Percentiles rank a stretch among this genome's conserved stretches.
Evolutionary conservation across 768 basidiomycete genomes (phyloP).

Genomic region (Hemileccinum rubropunctum): DNA sequence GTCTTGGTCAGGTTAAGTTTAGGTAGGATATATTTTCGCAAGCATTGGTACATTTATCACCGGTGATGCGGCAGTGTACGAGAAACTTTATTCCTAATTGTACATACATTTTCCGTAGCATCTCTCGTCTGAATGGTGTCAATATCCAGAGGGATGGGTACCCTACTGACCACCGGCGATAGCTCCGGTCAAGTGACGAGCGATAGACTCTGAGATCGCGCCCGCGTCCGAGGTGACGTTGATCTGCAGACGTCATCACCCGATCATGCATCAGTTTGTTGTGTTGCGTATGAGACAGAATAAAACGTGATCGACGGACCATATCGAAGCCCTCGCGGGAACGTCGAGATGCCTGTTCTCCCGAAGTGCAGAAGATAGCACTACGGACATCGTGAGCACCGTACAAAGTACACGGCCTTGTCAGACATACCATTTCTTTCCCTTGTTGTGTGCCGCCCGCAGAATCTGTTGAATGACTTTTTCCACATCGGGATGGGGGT

Average conservation of each 20-base stretch:
- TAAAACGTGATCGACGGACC: constrained; percentile 26
- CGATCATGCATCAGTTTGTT: background rate
- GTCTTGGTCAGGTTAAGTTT: too few species aligned
- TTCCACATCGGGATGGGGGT: constrained; percentile 65
- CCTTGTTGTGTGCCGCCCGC: constrained; percentile 44
- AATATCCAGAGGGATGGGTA: constrained; percentile 10
- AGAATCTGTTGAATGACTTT: constrained; percentile 54
- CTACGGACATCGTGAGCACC: constrained; percentile 24
- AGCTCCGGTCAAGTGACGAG: constrained; percentile 22
- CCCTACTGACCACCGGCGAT: constrained; percentile 12
- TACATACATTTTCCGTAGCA: background rate
- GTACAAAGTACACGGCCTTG: background rate
- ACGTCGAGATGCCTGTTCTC: constrained; percentile 42
- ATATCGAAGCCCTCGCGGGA: constrained; percentile 54
- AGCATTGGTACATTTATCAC: too few species aligned
- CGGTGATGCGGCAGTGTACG: too few species aligned
- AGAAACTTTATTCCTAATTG: too few species aligned
- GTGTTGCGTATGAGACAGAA: too few species aligned
- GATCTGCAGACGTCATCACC: constrained; percentile 34
- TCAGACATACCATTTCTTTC: constrained; percentile 60
- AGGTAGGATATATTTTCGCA: too few species aligned
- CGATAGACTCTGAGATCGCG: constrained; percentile 40
- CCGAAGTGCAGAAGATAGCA: constrained; percentile 48
- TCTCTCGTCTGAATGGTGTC: background rate
- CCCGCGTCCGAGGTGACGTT: constrained; percentile 46